Evolutionary conservation across 495 filamentous ascomycete species (phyloP).

Genomic region (Neurospora tetrasperma): DNA sequence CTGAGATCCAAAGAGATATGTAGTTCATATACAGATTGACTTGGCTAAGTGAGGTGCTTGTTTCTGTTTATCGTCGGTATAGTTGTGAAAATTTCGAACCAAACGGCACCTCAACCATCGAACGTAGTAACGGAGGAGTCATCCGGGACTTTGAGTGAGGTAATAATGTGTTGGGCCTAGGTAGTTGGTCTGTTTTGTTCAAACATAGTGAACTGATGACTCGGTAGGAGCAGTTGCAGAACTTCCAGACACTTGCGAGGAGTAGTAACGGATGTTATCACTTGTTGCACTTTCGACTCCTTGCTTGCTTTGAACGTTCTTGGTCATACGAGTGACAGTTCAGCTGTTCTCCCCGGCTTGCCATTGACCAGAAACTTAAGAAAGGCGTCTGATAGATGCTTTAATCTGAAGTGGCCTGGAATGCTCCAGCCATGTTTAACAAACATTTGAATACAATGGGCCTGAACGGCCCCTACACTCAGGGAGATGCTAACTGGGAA

Average conservation of each 20-base stretch:
- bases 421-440: background rate
- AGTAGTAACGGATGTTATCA: conserved; percentile 39
- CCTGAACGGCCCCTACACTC: conserved; percentile 20
- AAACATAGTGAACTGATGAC: conserved; percentile 34
- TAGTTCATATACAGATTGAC: no score
- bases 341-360: conserved; percentile 29
- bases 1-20: no score
- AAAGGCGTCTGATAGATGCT: conserved; percentile 26
- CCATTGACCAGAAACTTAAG: conserved; percentile 31
- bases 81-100: conserved; percentile 22
- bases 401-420: background rate
- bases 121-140: conserved; percentile 32
- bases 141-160: conserved; percentile 37
- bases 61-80: no score
- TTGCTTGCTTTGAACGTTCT: conserved; percentile 29
- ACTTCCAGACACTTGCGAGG: conserved; percentile 26
- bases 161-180: conserved; percentile 38
- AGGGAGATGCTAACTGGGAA: conserved; percentile 18
- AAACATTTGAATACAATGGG: conserved; percentile 21
- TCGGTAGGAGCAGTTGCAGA: conserved; percentile 33
- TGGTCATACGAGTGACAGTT: conserved; percentile 33
- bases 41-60: no score
- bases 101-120: conserved; percentile 36
- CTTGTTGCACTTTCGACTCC: conserved; percentile 31
- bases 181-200: conserved; percentile 37